Conservation (phyloP, 1,284 basidiomycete genomes). For the Trametes hirsuta region DNA sequence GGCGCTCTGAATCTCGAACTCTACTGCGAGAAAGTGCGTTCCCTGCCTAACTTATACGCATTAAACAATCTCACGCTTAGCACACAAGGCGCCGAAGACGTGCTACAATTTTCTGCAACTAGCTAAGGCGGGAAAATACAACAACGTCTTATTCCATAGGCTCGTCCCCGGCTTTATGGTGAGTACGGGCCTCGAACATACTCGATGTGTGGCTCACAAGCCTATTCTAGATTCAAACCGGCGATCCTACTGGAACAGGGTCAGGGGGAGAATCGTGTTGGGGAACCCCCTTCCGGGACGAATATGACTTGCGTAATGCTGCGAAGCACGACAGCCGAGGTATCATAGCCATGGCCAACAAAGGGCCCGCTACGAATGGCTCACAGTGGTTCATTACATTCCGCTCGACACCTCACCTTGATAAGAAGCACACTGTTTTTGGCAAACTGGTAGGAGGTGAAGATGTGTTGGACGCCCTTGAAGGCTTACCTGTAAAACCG, state of each 20-base stretch:
- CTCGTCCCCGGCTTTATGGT: conserved; percentile 98
- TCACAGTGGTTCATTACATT: conserved; percentile 95
- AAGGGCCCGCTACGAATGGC: conserved; percentile 85
- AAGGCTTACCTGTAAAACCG: conserved; percentile 79
- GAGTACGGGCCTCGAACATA: conserved; percentile 22
- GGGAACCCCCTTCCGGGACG: conserved; percentile 95
- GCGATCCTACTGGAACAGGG: conserved; percentile 96
- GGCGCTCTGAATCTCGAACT: conserved; percentile 90
- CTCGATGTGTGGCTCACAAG: not conserved
- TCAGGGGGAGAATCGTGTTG: conserved; percentile 93
- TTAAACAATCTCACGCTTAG: not conserved
- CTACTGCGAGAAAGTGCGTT: conserved; percentile 83
- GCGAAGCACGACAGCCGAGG: conserved; percentile 86
- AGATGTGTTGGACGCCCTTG: conserved; percentile 84
- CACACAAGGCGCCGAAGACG: conserved; percentile 85
- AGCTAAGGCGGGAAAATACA: conserved; percentile 88
- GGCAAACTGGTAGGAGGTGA: conserved; percentile 96
- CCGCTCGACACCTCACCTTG: conserved; percentile 76
- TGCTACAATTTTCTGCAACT: conserved; percentile 98
- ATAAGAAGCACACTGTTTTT: conserved; percentile 93
- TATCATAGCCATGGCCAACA: conserved; percentile 89
- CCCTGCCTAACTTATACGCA: not conserved
- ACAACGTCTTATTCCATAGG: conserved; percentile 89
- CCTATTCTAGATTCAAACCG: conserved; percentile 79
- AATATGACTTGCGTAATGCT: conserved; percentile 84